Conservation (phyloP, 106 monocot genomes). For the Dendrobium officinale region DNA sequence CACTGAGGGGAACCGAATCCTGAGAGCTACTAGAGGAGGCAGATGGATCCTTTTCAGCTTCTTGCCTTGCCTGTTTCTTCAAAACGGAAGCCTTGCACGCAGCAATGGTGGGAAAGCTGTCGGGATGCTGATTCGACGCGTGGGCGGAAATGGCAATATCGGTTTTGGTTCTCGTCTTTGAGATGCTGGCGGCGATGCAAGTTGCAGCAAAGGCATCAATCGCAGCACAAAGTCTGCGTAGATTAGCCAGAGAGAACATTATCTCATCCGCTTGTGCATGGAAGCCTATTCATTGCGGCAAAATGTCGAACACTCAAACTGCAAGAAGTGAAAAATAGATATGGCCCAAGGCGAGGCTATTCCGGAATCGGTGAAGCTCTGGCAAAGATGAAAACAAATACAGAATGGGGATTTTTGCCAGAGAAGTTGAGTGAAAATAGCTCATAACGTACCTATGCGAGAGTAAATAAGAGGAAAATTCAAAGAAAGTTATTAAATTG, state of each 20-base stretch:
- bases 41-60: slow-evolving; percentile 6
- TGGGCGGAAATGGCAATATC: slow-evolving; percentile 24
- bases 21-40: background rate
- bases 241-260: slow-evolving; percentile 54
- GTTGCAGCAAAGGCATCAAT: slow-evolving; percentile 70
- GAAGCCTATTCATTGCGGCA: background rate
- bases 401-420: background rate
- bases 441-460: background rate
- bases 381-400: background rate
- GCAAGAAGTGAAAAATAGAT: too few relatives aligned
- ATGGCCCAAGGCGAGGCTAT: background rate
- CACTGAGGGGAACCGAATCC: background rate
- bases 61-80: slow-evolving; percentile 9
- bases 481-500: background rate
- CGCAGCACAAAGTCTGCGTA: slow-evolving; percentile 68
- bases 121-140: slow-evolving; percentile 18
- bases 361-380: background rate
- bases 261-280: background rate
- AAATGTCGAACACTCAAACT: background rate
- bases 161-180: slow-evolving; percentile 27
- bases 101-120: slow-evolving; percentile 54
- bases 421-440: too few relatives aligned
- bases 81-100: slow-evolving; percentile 41
- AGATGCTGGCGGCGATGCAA: slow-evolving; percentile 57
- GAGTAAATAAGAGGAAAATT: background rate